A percentile compares a stretch with the other conserved stretches of the same genome.
Conservation (phyloP, 768 basidiomycete species). For the Pluteus cervinus region DNA sequence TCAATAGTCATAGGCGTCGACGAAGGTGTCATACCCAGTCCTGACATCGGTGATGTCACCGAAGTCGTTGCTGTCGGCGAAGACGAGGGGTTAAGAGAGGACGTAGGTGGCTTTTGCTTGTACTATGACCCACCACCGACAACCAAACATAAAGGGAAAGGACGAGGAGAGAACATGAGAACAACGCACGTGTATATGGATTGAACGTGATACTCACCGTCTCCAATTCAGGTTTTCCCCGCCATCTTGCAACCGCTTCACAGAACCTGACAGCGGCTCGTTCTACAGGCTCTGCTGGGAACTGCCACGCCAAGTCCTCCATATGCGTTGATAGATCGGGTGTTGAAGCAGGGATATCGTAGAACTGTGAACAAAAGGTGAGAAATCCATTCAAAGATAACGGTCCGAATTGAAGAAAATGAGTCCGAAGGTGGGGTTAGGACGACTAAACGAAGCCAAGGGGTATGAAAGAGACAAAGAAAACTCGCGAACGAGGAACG, state of each 20-base stretch:
- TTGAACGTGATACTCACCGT: slow-evolving; percentile 42
- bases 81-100: neutral
- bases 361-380: slow-evolving; percentile 45
- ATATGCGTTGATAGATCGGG: slow-evolving; percentile 76
- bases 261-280: slow-evolving; percentile 73
- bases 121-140: no score
- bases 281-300: slow-evolving; percentile 78
- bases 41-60: no score
- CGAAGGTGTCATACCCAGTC: no score
- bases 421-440: no score
- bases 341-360: slow-evolving; percentile 63
- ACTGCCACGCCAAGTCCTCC: slow-evolving; percentile 74
- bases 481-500: no score
- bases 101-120: slow-evolving; percentile 45
- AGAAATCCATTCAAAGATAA: no score
- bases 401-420: no score
- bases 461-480: no score
- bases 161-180: slow-evolving; percentile 17
- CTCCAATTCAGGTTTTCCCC: slow-evolving; percentile 81
- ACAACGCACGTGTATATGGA: slow-evolving; percentile 4
- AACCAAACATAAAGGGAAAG: no score
- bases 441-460: no score
- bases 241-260: slow-evolving; percentile 77
- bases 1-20: slow-evolving; percentile 54
- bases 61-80: no score